Base-by-base conservation (phyloP, 345 rosid genomes). In the Isatis tinctoria region DNA sequence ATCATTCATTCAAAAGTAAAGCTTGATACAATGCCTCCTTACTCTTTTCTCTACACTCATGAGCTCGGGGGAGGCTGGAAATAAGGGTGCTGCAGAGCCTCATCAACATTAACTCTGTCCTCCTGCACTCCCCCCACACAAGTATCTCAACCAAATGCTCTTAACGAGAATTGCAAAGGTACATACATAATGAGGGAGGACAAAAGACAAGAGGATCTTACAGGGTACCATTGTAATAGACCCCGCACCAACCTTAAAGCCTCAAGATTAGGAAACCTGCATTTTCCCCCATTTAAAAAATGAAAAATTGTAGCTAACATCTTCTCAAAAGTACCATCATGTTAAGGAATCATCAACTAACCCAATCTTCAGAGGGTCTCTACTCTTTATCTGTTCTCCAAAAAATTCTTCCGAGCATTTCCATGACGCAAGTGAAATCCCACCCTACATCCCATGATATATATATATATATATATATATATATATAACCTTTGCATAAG, bases 401-500 rank as follows among this genome's bases (percentile, higher is more conserved):
- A 94, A 87, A 67, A 85, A 91, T 47, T 91, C 97, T 79, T 94
- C 98, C 2, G 96, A 89, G 86, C 97, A 94, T 84, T 88, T 91
- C 98, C 98, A 94, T 17, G 96, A 84, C 74, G 97, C 97, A 30
- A 91, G 96, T 45, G 94, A 88, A 60, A 78, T 79, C 79, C 87
- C 86, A 79, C 79, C 89, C 97, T 90, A 60, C 57, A 77, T 67
- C 69, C 43, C 18, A 76, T 4, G n/a, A 32, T 30, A 5, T 30
- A 4, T 59, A 54, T 37, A 20, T 60, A 54, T 30, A 18, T 4
- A 32, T 30, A 5, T 4, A 32, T 30, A 5, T 30, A 4, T 59
- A 54, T 37, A 20, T 60, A 54, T 30, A 18, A 8, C 36, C 59
- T 54, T 62, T 17, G 53, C 35, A 69, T 61, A 67, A 10, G 37